phyloP scores from a whole-genome alignment of 2,329 filamentous ascomycete genomes.

The Trichoderma gracile region DNA sequence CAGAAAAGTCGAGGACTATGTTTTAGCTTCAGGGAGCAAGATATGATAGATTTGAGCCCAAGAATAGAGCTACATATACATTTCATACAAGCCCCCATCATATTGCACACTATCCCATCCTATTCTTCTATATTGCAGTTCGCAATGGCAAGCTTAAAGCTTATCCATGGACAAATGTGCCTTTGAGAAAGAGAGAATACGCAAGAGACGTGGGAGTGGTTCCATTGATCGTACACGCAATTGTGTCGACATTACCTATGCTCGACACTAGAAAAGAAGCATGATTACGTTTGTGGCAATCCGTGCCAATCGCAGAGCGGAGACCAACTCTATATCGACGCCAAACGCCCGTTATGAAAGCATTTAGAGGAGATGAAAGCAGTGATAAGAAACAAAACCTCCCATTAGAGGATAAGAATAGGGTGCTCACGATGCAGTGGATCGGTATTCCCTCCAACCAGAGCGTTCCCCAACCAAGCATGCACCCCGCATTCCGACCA shows the following conservation, averaged over 20 bases:
- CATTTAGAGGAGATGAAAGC: neutral
- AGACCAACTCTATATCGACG: conserved; percentile 22
- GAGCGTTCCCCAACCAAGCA: neutral
- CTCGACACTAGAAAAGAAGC: conserved; percentile 5
- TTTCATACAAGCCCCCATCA: neutral
- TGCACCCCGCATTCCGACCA: neutral
- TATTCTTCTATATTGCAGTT: too few relatives aligned
- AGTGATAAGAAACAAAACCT: neutral
- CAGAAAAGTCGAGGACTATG: neutral
- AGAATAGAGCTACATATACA: conserved; percentile 4
- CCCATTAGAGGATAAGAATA: neutral
- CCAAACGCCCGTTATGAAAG: conserved; percentile 8
- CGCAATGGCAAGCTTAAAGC: neutral
- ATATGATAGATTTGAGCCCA: neutral
- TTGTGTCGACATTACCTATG: conserved; percentile 10
- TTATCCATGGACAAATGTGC: neutral
- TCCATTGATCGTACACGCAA: conserved; percentile 18
- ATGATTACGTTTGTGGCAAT: conserved; percentile 15
- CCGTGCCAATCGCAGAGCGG: conserved; percentile 14
- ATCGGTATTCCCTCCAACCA: neutral
- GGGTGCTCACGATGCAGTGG: neutral
- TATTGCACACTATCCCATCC: conserved; percentile 9
- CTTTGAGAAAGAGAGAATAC: neutral
- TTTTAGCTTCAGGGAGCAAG: neutral
- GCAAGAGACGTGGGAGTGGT: conserved; percentile 18